A percentile compares a stretch with the other conserved stretches of the same genome.
phyloP scores from a whole-genome alignment of 371 early-diverging fungal genomes.

The Rhizopus stolonifer region DNA sequence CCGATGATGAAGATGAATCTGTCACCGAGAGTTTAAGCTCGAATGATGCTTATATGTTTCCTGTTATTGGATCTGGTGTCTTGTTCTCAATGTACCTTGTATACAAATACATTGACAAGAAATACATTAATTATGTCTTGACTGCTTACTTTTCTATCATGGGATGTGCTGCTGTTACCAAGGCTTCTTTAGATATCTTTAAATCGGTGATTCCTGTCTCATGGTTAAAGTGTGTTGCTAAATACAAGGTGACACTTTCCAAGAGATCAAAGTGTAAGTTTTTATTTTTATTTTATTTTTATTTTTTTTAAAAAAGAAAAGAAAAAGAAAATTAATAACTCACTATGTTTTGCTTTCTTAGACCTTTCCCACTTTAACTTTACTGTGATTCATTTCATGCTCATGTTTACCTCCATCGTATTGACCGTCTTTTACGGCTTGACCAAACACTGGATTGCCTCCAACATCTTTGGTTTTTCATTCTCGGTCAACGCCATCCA shows the following conservation, averaged over 20 bases:
- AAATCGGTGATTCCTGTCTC: conserved; percentile 49
- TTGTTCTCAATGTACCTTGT: conserved; percentile 85
- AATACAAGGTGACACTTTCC: conserved; percentile 70
- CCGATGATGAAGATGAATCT: conserved; percentile 61
- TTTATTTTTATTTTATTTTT: no score
- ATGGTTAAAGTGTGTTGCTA: conserved; percentile 54
- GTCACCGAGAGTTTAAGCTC: conserved; percentile 77
- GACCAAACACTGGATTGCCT: conserved; percentile 91
- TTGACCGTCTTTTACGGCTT: conserved; percentile 77
- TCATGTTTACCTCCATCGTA: conserved; percentile 56
- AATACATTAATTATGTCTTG: conserved; percentile 82
- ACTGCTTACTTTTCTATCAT: conserved; percentile 87
- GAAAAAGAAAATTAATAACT: neutral
- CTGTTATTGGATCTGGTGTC: conserved; percentile 84
- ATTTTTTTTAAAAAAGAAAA: no score
- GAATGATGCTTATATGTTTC: conserved; percentile 93
- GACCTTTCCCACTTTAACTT: conserved; percentile 70
- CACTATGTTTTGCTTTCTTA: no score
- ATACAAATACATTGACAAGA: conserved; percentile 81
- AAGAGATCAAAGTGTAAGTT: conserved; percentile 70
- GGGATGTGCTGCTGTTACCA: conserved; percentile 78
- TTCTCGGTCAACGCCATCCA: conserved; percentile 87
- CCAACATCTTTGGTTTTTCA: conserved; percentile 87
- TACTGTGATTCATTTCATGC: conserved; percentile 67
- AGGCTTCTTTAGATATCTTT: conserved; percentile 57